Evolutionary conservation across 495 filamentous ascomycete species (phyloP), one percentile per base, ranked within the genome.

Genomic region (Aspergillus wentii): DNA sequence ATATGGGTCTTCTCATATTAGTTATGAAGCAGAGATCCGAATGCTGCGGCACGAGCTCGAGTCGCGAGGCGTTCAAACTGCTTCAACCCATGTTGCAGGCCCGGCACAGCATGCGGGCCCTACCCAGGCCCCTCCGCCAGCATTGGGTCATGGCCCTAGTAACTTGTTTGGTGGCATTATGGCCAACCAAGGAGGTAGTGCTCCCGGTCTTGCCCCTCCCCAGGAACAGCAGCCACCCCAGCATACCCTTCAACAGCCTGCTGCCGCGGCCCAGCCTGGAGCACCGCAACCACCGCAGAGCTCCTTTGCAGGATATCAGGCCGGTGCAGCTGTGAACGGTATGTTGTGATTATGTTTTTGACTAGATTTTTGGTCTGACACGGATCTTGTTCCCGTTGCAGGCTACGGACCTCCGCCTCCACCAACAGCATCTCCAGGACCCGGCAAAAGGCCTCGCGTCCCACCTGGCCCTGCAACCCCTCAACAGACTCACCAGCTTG

Each of bases 161-260:
- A 90, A 94, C 57, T 72, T 96, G 26, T 97, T 98, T 55, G 85
- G 88, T 46, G 88, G 86, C 17, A 95, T 98, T 49, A 96, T 98
- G 86, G 76, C 92, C 43, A 91, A 90, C 40, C 83, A 83, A 62
- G 84, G 82, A 54, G 81, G 79, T 51, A 88, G 88, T 71, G 88
- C 84, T 43, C 86, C 88, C 41, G 83, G 84, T 46, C 84, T 95
- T 54, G 89, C 88, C 38, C 80, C 79, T 41, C 76, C 76, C 57
- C 79, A 81, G 55, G 74, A 76, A 56, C 75, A 75, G 55, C 72
- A 75, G 52, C 75, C 78, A 49, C 73, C 78, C 44, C 67, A 67
- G 59, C 70, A 73, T 52, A 72, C 69, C 51, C 75, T 80, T 59
- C 75, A 75, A 53, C 74, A 72, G 49, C 72, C 73, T 62, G 57